Percentiles rank a stretch among this genome's conserved stretches.
These are phyloP conservation scores for Bipolaris zeicola DNA, from an alignment of 2,329 filamentous ascomycete species.

Conservation along the genomic window DNA sequence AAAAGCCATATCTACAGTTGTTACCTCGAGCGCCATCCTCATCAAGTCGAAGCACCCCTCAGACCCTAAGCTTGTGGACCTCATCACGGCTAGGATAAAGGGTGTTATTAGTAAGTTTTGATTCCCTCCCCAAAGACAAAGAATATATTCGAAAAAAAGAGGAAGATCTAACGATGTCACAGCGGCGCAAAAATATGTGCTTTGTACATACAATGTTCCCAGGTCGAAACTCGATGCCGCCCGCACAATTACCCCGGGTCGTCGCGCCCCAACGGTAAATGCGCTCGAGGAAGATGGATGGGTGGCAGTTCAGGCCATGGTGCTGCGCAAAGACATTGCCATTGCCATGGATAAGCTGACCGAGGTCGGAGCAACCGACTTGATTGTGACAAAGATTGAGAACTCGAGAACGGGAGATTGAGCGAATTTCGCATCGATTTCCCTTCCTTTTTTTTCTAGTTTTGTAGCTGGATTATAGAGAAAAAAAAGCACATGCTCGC, in stretches of 20 bases:
- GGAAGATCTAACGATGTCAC: slow-evolving; percentile 7
- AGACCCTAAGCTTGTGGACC: slow-evolving; percentile 77
- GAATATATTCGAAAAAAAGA: slow-evolving; percentile 14
- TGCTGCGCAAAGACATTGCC: slow-evolving; percentile 84
- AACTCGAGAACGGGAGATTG: slow-evolving; percentile 62
- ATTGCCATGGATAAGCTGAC: slow-evolving; percentile 84
- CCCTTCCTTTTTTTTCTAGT: not conserved
- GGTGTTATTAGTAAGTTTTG: slow-evolving; percentile 78
- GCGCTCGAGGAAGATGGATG: slow-evolving; percentile 84
- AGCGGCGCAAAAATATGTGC: slow-evolving; percentile 88
- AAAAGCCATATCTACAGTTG: slow-evolving; percentile 91
- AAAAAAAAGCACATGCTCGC: no score
- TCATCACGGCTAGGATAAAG: slow-evolving; percentile 84
- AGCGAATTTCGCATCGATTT: not conserved
- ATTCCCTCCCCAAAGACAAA: not conserved
- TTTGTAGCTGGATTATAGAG: not conserved
- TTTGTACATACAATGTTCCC: slow-evolving; percentile 95
- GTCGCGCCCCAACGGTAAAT: slow-evolving; percentile 91
- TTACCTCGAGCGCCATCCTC: slow-evolving; percentile 84
- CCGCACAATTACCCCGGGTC: slow-evolving; percentile 84
- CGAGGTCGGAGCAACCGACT: slow-evolving; percentile 78
- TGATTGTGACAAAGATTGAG: slow-evolving; percentile 82
- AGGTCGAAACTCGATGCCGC: slow-evolving; percentile 70
- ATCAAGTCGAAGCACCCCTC: slow-evolving; percentile 88
- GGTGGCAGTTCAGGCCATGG: slow-evolving; percentile 96